Evolutionary conservation across 2,329 filamentous ascomycete genomes (phyloP), one percentile per base, ranked within the genome.

Genomic region (Paramyrothecium roridum): DNA sequence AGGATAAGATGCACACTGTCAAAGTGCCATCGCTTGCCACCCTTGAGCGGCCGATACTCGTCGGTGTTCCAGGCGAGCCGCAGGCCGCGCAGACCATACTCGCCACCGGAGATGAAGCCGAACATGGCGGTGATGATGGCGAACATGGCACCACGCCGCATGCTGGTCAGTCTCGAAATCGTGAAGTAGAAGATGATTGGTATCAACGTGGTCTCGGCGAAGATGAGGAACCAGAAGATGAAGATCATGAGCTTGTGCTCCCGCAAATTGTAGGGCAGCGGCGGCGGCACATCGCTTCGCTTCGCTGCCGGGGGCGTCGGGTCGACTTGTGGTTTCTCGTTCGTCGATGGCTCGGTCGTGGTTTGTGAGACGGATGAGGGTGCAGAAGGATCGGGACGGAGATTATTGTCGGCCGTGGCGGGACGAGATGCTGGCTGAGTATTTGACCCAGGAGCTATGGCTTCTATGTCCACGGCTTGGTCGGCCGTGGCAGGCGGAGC

Each of bases 81-180:
- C 52, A 71, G 65, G 8, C 67, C 71, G 20, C 74, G 69, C 21
- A 75, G 67, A 50, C 71, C 74, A 45, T 77, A 77, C 56, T 78
- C 75, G 49, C 76, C 67, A 22, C 76, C 76, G 0, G 75, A 78
- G 8, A 77, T 71, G 52, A 77, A 66, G 50, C 76, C 76, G 60
- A 77, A 79, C 62, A 78, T 76, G 13, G 76, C 73, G 1, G 76
- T 78, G 52, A 78, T 73, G 51, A 79, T 76, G 54, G 76, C 76
- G 54, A 78, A 78, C 51, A 74, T 64, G 3, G 57, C 59, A 2
- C 61, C 63, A 1, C 60, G 58, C 2, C 58, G 57, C 33, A 65
- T 53, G 20, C 61, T 57, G 23, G 56, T 59, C 6, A 60, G 37
- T 10, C 57, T 73, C 54, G 71, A 73, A 20, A 80, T 70, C 12